Evolutionary conservation across 2,329 filamentous ascomycete species (phyloP).

Genomic region (Fusarium chuoi): DNA sequence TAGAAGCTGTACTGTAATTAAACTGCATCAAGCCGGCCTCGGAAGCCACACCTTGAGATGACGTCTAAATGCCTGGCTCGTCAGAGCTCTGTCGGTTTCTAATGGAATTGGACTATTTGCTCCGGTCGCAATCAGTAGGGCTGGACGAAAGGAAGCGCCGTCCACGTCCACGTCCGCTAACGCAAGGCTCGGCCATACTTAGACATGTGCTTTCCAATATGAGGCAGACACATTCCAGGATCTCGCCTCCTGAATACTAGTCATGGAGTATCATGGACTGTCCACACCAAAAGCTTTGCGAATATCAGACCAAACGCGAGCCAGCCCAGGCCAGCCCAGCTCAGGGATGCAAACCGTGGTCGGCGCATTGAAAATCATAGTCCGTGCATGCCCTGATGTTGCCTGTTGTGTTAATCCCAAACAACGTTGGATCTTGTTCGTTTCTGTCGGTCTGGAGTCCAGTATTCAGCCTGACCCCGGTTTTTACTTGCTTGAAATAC

Average conservation of each 20-base stretch:
- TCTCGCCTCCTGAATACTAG: slow-evolving; percentile 13
- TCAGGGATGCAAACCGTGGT: slow-evolving; percentile 9
- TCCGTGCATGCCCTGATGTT: slow-evolving; percentile 35
- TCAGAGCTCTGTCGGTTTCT: not conserved
- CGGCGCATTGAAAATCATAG: slow-evolving; percentile 35
- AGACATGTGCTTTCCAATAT: not conserved
- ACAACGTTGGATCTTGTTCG: slow-evolving; percentile 9
- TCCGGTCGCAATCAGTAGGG: slow-evolving; percentile 3
- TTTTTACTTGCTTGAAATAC: not conserved
- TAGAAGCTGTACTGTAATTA: not conserved
- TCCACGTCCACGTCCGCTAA: not conserved
- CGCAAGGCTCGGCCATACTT: not conserved
- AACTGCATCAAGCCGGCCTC: not conserved
- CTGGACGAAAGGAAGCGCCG: not conserved
- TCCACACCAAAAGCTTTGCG: slow-evolving; percentile 19
- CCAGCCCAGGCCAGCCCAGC: not conserved
- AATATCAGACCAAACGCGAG: not conserved
- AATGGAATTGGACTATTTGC: slow-evolving; percentile 18
- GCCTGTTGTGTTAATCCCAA: slow-evolving; percentile 16
- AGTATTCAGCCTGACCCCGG: slow-evolving; percentile 6
- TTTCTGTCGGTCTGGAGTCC: slow-evolving; percentile 3
- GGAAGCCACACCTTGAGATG: not conserved
- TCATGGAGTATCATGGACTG: slow-evolving; percentile 8
- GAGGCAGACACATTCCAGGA: slow-evolving; percentile 10
- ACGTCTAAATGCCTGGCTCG: not conserved